These are phyloP conservation scores for Ajuga reptans DNA, from an alignment of 305 asterid genomes.

Conservation along the genomic window DNA sequence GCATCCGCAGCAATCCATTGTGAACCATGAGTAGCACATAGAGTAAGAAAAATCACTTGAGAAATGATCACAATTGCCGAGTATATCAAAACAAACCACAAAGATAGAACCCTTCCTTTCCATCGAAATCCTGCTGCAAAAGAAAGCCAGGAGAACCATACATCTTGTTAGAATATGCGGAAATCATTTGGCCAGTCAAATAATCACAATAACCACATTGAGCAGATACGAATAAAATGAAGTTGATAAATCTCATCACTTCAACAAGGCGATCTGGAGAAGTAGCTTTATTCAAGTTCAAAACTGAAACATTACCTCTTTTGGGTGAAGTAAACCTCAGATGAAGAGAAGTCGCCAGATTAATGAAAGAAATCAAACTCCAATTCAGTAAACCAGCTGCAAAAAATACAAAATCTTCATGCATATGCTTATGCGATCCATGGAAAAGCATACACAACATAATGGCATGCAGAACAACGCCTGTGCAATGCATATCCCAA, in stretches of 20 bases:
- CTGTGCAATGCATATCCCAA: background rate
- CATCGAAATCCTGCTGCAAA: slow-evolving; percentile 48
- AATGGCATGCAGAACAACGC: background rate
- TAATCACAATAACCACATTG: background rate
- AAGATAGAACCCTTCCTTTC: slow-evolving; percentile 42
- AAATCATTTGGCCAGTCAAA: slow-evolving; percentile 6
- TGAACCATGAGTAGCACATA: slow-evolving; percentile 38
- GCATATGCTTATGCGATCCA: background rate
- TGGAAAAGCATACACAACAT: background rate
- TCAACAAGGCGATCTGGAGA: background rate
- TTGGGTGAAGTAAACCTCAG: slow-evolving; percentile 57
- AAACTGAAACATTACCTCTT: slow-evolving; percentile 50
- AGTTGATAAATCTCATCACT: background rate
- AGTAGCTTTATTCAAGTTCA: slow-evolving; percentile 19
- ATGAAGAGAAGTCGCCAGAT: slow-evolving; percentile 63
- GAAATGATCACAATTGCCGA: slow-evolving; percentile 39
- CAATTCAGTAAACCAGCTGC: slow-evolving; percentile 78
- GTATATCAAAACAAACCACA: slow-evolving; percentile 63
- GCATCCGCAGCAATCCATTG: slow-evolving; percentile 45
- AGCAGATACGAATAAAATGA: background rate
- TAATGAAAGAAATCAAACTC: slow-evolving; percentile 71
- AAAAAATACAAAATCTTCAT: slow-evolving; percentile 18
- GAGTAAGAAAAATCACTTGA: slow-evolving; percentile 48
- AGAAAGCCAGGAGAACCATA: background rate
- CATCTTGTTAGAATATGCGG: background rate